Base-by-base conservation (phyloP, 2,329 filamentous ascomycete genomes). In the Pseudogymnoascus sp. region DNA sequence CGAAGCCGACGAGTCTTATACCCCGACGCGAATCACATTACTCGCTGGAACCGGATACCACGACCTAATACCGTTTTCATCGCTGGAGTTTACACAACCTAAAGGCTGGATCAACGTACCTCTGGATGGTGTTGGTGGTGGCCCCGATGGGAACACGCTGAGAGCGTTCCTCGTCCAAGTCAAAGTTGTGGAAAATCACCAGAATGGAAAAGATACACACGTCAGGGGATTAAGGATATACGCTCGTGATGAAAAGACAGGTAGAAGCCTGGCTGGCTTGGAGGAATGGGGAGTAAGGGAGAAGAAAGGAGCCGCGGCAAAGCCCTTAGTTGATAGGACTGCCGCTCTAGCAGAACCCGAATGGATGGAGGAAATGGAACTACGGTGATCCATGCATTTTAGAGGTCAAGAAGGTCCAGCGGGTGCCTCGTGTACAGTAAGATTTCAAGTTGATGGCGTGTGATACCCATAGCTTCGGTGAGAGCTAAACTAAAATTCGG, bases 181-280 rank as follows among this genome's bases (percentile, higher is more conserved):
- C 72, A 87, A 90, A 69, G 88, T 99, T 60, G 84, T 93, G 62
- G 95, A 98, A 78, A 99, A 99, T 73, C 95, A 99, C 75, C 95
- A 99, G 77, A 99, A 99, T 75, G 95, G 95, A 68, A 99, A 99
- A 75, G 95, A 99, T 75, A 99, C 95, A n/a, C 95, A 99, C 79
- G 83, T 99, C 23, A 84, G 95, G 14, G 93, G 92, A 1, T 84
- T 99, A 75, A 96, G 96, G 78, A 89, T 98, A 8, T 99, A 85
- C 69, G 84, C 84, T 14, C 67, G 65, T 19, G 72, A 74, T 61
- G 73, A 75, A 36, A 67, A 69, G 39, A 66, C 65, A 6, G 64
- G 64, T 25, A 67, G 66, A 37, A 37, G 39, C 28, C 34, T 61
- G 41, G 67, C 66, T 16, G 66, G 64, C n/a, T 34, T 69, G 5